Evolutionary conservation across 2,329 filamentous ascomycete species (phyloP).

Genomic region (Diaporthe ampelina): DNA sequence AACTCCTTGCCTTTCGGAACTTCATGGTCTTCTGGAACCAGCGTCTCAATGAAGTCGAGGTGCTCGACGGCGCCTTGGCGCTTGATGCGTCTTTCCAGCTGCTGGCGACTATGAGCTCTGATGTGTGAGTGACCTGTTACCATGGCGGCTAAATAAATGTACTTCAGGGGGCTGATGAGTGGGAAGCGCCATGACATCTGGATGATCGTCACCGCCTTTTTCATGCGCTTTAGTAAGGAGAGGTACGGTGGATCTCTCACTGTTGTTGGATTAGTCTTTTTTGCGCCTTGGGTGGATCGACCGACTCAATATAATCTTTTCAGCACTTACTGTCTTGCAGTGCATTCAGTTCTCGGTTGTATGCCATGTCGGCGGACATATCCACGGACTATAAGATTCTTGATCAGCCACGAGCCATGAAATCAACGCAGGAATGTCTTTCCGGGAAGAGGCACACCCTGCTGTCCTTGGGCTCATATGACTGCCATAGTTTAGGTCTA

Average conservation of each 20-base stretch:
- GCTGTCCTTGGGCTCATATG: no score
- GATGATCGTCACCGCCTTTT: background rate
- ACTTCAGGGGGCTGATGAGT: slow-evolving; percentile 8
- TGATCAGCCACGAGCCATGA: no score
- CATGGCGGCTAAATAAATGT: background rate
- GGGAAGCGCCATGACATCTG: slow-evolving; percentile 32
- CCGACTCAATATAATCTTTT: no score
- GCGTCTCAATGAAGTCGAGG: no score
- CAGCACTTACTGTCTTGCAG: background rate
- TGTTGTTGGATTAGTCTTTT: background rate
- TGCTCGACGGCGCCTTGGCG: no score
- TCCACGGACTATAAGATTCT: slow-evolving; percentile 36
- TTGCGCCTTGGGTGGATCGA: no score
- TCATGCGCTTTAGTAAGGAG: background rate
- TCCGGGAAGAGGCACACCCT: no score
- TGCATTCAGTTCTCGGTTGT: slow-evolving; percentile 40
- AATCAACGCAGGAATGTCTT: no score
- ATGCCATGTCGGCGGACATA: slow-evolving; percentile 44
- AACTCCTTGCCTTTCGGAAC: no score
- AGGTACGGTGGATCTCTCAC: slow-evolving; percentile 29
- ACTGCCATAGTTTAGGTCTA: no score
- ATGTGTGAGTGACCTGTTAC: slow-evolving; percentile 38
- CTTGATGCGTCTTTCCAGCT: no score
- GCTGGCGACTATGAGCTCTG: slow-evolving; percentile 34
- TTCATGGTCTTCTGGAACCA: no score